Percentiles rank a stretch among this genome's conserved stretches.
phyloP scores from a whole-genome alignment of 371 early-diverging fungal species.

The Actinomucor elegans region DNA sequence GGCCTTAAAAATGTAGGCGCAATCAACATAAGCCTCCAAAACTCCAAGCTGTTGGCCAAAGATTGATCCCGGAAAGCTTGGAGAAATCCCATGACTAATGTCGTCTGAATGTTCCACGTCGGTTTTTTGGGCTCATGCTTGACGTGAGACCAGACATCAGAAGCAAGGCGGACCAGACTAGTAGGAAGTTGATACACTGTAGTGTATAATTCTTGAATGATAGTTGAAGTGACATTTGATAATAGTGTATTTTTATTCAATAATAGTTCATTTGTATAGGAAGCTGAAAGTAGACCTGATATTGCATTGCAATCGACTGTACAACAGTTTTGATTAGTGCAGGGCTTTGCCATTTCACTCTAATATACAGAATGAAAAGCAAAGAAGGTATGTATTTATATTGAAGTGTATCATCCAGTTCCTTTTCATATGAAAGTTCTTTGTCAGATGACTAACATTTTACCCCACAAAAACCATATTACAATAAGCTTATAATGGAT shows the following conservation, averaged over 20 bases:
- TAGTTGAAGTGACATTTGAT: neutral
- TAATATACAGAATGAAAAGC: too few relatives aligned
- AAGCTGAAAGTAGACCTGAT: too few relatives aligned
- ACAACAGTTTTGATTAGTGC: too few relatives aligned
- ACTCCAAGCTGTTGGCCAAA: constrained; percentile 28
- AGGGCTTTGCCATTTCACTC: too few relatives aligned
- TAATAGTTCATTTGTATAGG: too few relatives aligned
- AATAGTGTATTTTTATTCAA: too few relatives aligned
- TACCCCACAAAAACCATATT: constrained; percentile 15
- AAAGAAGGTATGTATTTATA: too few relatives aligned
- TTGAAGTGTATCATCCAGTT: too few relatives aligned
- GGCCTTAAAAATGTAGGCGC: constrained; percentile 29
- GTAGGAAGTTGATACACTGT: constrained; percentile 20
- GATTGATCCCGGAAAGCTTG: constrained; percentile 38
- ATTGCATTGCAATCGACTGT: too few relatives aligned
- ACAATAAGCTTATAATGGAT: neutral
- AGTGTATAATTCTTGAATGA: constrained; percentile 23
- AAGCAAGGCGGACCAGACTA: constrained; percentile 13
- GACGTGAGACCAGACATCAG: constrained; percentile 31
- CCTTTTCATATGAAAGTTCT: constrained; percentile 19
- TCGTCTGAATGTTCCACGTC: constrained; percentile 39
- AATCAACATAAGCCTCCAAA: constrained; percentile 34
- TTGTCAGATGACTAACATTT: constrained; percentile 5
- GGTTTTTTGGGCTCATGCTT: constrained; percentile 32
- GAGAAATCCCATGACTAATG: constrained; percentile 32